Base-by-base conservation (phyloP, 106 monocot genomes). In the Dactylorhiza incarnata region DNA sequence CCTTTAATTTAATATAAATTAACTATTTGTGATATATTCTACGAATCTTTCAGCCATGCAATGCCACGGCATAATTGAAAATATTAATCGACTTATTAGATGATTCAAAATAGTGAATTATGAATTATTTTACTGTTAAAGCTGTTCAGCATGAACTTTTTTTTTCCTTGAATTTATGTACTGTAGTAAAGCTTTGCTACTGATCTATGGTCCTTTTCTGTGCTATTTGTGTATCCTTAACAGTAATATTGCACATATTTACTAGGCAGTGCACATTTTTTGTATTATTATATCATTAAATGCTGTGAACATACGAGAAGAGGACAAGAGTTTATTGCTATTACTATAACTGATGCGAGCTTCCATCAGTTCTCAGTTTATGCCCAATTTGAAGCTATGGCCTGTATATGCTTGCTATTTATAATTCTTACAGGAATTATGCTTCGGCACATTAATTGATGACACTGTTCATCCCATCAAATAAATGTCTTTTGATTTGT, bases 401-500 rank as follows among this genome's bases (percentile, higher is more conserved):
- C 56, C 56, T 56, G 74, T 45, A 63, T 45, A 80, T 76, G 47
- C 53, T 77, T 80, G 68, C 71, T 86, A 14, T 77, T 82, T 82
- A 70, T 48, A 65, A 80, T 81, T 77, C 76, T 85, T 86, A 72
- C 84, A 84, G 94, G 88, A 81, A 87, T 89, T 84, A 81, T 90
- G 78, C 78, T 86, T 89, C 54, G 85, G 76, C 83, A 88, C 90
- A 81, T 88, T 89, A 91, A 84, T 72, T 82, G 86, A 86, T 89
- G 91, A 83, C 78, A 77, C 48, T 87, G 87, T 89, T 84, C 93
- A 91, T 83, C 86, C 82, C 81, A 83, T 93, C 87, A 91, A 91
- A 91, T 99, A 89, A 94, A 81, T 90, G 54, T 94, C 86, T 99
- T 99, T 83, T 87, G 62, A 82, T 89, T 92, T 99, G 97, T 99